A percentile compares a stretch with the other conserved stretches of the same genome.
Evolutionary conservation across 345 rosid species (phyloP).

Genomic region (Salix koriyanagi): DNA sequence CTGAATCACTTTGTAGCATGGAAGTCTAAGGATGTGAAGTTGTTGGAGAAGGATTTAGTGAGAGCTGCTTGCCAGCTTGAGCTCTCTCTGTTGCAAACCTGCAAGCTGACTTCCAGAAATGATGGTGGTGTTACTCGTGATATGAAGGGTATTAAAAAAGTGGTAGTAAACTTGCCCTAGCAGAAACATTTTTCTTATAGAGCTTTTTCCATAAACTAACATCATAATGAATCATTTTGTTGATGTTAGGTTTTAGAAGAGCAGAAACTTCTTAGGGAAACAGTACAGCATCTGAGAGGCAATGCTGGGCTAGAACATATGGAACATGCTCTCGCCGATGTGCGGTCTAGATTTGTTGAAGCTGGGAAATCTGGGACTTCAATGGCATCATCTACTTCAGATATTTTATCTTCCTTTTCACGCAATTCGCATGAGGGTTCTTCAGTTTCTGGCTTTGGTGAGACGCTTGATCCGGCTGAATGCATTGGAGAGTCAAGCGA

Average conservation of each 20-base stretch:
- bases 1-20: conserved; percentile 73
- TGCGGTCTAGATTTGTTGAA: conserved; percentile 54
- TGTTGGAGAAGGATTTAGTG: conserved; percentile 72
- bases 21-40: conserved; percentile 85
- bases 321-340: conserved; percentile 67
- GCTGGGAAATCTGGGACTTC: conserved; percentile 53
- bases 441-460: conserved; percentile 29
- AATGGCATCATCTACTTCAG: conserved; percentile 39
- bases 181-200: not conserved
- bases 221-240: not conserved
- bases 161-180: conserved; percentile 36
- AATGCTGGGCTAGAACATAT: conserved; percentile 64
- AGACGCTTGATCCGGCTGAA: conserved; percentile 21
- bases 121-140: conserved; percentile 52
- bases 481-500: conserved; percentile 38
- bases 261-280: conserved; percentile 67
- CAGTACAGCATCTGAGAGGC: conserved; percentile 69
- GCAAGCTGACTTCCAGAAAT: conserved; percentile 58
- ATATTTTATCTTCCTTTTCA: conserved; percentile 31
- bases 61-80: conserved; percentile 97
- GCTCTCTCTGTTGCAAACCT: conserved; percentile 78
- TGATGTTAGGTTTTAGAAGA: conserved; percentile 58
- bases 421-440: conserved; percentile 31
- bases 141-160: conserved; percentile 72
- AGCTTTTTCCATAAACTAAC: not conserved